A percentile compares a stretch with the other conserved stretches of the same genome.
phyloP scores from a whole-genome alignment of 2,329 filamentous ascomycete genomes.

The Penicillium sp. region DNA sequence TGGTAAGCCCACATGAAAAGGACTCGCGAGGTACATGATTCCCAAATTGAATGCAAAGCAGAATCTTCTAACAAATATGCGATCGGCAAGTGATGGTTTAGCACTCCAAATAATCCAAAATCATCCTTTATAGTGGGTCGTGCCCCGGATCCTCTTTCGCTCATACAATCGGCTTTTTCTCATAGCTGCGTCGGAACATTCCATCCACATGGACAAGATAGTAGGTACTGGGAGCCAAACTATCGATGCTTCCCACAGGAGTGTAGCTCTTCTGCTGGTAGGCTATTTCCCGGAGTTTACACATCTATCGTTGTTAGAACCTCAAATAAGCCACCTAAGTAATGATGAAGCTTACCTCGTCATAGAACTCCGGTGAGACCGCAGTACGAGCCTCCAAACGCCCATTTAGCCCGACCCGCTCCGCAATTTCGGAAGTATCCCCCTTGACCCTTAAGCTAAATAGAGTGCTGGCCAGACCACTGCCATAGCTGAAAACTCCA shows the following conservation, averaged over 20 bases:
- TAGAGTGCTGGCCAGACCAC: conserved; percentile 3
- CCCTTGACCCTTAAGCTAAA: conserved; percentile 4
- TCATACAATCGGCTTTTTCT: neutral
- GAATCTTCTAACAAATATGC: too few species aligned
- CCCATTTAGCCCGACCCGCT: conserved; percentile 2
- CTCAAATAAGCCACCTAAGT: neutral
- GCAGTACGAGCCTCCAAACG: conserved; percentile 2
- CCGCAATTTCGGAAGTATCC: neutral
- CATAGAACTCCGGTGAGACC: conserved; percentile 4
- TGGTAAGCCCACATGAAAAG: too few species aligned
- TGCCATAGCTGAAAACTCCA: conserved; percentile 2
- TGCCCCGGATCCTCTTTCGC: too few species aligned
- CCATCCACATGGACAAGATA: neutral
- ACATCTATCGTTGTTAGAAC: neutral
- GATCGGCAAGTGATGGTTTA: too few species aligned
- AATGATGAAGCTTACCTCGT: neutral
- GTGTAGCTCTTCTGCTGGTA: neutral
- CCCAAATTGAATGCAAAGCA: too few species aligned
- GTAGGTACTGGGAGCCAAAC: neutral
- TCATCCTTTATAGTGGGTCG: too few species aligned
- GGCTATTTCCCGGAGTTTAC: neutral
- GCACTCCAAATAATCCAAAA: too few species aligned
- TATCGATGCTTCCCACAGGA: neutral
- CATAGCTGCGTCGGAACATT: neutral
- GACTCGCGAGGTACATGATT: too few species aligned